Conservation (phyloP, 129 eudicot species). For the Flaveria bidentis region DNA sequence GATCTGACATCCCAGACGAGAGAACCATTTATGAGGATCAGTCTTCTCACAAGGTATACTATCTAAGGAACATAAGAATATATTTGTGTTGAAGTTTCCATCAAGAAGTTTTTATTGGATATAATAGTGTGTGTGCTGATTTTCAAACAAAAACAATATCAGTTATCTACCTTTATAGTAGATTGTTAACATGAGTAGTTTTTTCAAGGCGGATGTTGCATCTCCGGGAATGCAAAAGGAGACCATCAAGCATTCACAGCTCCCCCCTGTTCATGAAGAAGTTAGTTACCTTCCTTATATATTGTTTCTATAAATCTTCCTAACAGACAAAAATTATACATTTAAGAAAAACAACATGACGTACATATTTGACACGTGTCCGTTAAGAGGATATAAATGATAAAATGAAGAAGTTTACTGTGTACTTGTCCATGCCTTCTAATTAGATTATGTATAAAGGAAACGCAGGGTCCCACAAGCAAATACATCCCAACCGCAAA, state of each 20-base stretch:
- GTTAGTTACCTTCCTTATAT: slow-evolving; percentile 42
- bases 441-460: neutral
- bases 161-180: slow-evolving; percentile 25
- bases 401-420: slow-evolving; percentile 11
- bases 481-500: slow-evolving; percentile 22
- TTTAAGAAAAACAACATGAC: neutral
- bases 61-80: neutral
- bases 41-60: slow-evolving; percentile 38
- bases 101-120: neutral
- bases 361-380: neutral
- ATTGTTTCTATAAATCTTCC: neutral
- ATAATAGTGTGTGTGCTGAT: neutral
- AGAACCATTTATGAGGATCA: slow-evolving; percentile 69
- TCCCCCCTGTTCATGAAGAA: slow-evolving; percentile 60
- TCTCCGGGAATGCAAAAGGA: slow-evolving; percentile 45
- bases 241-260: slow-evolving; percentile 43
- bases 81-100: neutral
- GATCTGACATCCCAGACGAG: slow-evolving; percentile 56
- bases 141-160: neutral
- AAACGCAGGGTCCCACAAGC: slow-evolving; percentile 33
- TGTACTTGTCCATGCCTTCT: neutral
- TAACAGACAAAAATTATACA: neutral
- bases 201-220: slow-evolving; percentile 42
- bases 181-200: slow-evolving; percentile 44
- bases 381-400: neutral